A percentile compares a stretch with the other conserved stretches of the same genome.
These are phyloP conservation scores for Drechslerella dactyloides DNA, from an alignment of 2,329 filamentous ascomycete species.

Conservation along the genomic window DNA sequence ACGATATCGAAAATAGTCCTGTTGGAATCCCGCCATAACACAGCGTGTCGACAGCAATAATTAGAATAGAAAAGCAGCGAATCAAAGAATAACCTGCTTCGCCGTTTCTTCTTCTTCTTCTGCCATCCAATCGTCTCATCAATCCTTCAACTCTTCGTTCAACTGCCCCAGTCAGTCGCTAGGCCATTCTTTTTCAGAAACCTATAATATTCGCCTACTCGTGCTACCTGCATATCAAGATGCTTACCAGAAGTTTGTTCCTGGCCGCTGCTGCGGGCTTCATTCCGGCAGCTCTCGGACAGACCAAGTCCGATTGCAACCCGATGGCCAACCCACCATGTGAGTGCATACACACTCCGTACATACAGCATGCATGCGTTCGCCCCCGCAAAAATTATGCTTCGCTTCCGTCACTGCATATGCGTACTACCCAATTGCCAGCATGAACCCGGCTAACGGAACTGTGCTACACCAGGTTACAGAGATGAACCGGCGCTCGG, in stretches of 20 bases:
- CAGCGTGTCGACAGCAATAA: neutral
- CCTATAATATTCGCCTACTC: too few relatives aligned
- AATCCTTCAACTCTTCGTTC: too few relatives aligned
- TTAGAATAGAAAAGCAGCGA: too few relatives aligned
- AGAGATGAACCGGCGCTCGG: constrained; percentile 53
- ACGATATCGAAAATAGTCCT: neutral
- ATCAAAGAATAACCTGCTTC: neutral
- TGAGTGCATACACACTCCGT: constrained; percentile 54
- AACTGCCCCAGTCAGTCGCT: too few relatives aligned
- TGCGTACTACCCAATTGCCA: neutral
- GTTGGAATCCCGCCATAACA: neutral
- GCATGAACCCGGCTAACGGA: constrained; percentile 20
- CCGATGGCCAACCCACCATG: constrained; percentile 61
- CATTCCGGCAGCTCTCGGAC: constrained; percentile 57
- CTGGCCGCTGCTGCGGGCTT: constrained; percentile 28
- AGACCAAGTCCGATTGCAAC: constrained; percentile 67
- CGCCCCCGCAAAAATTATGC: constrained; percentile 18
- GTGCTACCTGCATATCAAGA: too few relatives aligned
- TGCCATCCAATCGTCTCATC: neutral
- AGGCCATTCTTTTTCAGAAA: neutral
- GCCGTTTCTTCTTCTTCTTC: neutral
- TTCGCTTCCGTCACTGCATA: neutral
- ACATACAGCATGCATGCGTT: constrained; percentile 2
- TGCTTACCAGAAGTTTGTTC: constrained; percentile 34
- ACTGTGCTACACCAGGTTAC: constrained; percentile 17